Evolutionary conservation across 495 filamentous ascomycete genomes (phyloP), one percentile per base, ranked within the genome.

Genomic region (Apodospora peruviana): DNA sequence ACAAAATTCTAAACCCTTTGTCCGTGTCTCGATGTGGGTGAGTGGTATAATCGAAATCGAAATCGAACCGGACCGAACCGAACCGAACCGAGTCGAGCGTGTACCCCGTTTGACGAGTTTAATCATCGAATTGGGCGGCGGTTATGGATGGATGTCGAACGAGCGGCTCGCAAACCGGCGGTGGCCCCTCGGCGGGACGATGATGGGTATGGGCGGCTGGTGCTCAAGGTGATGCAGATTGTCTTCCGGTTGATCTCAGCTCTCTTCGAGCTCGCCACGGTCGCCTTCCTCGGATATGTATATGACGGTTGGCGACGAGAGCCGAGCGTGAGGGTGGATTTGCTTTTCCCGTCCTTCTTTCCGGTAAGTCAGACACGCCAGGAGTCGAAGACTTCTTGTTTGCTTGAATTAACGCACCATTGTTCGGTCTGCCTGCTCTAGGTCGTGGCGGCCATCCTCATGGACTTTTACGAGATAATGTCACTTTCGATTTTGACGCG

Each of bases 291-390:
- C 20, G 47, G 52, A 2, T 61, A 48, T 46, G 8, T 52, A 18
- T 61, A 57, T 37, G 22, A 35, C 21, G 22, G 37, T 10, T 64
- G 58, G 60, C 32, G 41, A 40, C 8, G n/a, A 1, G 48, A 61
- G 27, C 32, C 45, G 10, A 47, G 21, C 2, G 53, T 48, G 20
- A 44, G 55, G 36, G 58, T 61, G 2, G 60, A 64, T 34, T 21
- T 61, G 2, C 12, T 61, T 5, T 50, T 58, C 17, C 60, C 60
- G 1, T 64, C 49, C 8, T 64, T 64, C 32, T 64, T 61, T 35
- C 58, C 58, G 16, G 58, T 63, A 32, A 10, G 59, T 42, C 22
- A 1, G 4, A 10, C 2, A 3, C 25, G 34, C 9, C 8, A 16
- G 5, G 5, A 21, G 5, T 8, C 12, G 11, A 2, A 16, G 35